phyloP scores from a whole-genome alignment of 805 yeast genomes.

The Saturnispora silvae region DNA sequence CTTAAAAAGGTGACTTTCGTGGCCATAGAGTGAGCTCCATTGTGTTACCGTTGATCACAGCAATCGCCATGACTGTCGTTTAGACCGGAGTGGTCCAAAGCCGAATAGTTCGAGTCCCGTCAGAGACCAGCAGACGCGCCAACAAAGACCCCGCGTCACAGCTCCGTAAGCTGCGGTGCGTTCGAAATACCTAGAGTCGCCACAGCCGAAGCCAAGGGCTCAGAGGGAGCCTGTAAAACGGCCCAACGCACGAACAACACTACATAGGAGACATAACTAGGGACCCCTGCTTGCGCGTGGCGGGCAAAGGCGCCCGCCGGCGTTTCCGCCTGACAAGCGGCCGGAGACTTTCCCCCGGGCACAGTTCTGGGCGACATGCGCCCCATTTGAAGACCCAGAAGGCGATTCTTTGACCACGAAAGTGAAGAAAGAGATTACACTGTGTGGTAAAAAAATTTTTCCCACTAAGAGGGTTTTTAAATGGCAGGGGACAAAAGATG shows the following conservation, averaged over 20 bases:
- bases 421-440: conserved; percentile 6
- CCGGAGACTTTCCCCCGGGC: conserved; percentile 25
- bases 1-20: conserved; percentile 11
- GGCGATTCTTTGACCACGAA: conserved; percentile 17
- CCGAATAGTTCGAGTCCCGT: conserved; percentile 15
- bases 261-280: no score
- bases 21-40: conserved; percentile 21
- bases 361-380: background rate
- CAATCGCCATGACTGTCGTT: conserved; percentile 21
- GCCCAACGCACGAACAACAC: no score
- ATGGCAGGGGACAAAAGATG: no score
- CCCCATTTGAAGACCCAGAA: conserved; percentile 18
- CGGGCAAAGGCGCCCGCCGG: conserved; percentile 12
- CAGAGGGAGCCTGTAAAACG: background rate
- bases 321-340: conserved; percentile 20
- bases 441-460: background rate
- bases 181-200: background rate
- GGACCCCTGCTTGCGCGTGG: no score
- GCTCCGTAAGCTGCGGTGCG: background rate
- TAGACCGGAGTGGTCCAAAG: conserved; percentile 13
- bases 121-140: conserved; percentile 1
- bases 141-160: no score
- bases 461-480: background rate
- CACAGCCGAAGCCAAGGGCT: background rate
- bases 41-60: conserved; percentile 16